Evolutionary conservation across 2,329 filamentous ascomycete genomes (phyloP).

Genomic region (Diaporthe batatas): DNA sequence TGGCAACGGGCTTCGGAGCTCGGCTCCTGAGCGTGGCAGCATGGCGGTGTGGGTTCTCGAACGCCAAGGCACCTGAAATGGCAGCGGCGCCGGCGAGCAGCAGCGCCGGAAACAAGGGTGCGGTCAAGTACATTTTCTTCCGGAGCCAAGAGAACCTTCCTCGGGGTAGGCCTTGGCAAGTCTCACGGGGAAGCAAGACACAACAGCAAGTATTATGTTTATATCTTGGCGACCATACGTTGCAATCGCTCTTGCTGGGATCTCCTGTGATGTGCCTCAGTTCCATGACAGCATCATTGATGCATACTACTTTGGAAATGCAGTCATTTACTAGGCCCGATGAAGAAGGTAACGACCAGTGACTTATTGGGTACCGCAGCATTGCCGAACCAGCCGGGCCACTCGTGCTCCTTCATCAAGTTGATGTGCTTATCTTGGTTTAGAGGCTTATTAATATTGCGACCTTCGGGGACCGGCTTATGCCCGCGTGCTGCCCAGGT

Average conservation of each 20-base stretch:
- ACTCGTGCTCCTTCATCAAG: not conserved
- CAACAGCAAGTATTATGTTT: not conserved
- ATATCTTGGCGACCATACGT: not conserved
- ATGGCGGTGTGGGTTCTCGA: constrained; percentile 2
- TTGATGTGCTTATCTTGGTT: not conserved
- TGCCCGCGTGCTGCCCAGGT: not conserved
- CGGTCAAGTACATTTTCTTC: constrained; percentile 1
- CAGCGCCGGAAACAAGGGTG: not conserved
- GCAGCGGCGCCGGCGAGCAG: constrained; percentile 2
- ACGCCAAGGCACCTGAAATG: constrained; percentile 8
- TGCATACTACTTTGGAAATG: not conserved
- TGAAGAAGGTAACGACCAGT: not conserved
- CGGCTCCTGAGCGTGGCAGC: constrained; percentile 1
- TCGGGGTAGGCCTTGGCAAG: constrained; percentile 2
- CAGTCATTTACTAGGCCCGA: not conserved
- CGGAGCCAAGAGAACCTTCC: not conserved
- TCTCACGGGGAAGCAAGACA: not conserved
- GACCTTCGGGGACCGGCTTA: not conserved
- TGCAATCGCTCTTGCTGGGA: not conserved
- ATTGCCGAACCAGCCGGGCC: not conserved
- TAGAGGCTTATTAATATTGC: no score
- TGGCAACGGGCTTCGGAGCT: not conserved
- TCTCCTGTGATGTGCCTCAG: not conserved
- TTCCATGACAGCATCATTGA: constrained; percentile 8
- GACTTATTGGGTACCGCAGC: not conserved